Conservation (phyloP, 1,139 yeast genomes). For the Blastobotrys persicus region DNA sequence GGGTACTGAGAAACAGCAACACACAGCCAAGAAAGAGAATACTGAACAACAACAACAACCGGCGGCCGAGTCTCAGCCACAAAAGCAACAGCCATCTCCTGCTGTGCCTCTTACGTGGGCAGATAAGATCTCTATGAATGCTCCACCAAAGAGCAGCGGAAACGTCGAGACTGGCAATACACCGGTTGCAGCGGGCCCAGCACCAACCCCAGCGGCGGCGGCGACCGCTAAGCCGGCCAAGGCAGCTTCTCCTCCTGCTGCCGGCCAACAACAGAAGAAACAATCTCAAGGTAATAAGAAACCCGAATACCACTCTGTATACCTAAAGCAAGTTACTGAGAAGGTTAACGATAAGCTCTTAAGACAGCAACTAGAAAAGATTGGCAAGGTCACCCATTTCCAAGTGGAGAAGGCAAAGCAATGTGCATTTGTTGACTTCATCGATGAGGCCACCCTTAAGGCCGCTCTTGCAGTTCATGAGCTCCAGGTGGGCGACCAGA, state of each 20-base stretch:
- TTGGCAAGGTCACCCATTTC: slow-evolving; percentile 39
- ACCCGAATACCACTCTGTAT: slow-evolving; percentile 38
- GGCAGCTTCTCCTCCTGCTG: slow-evolving; percentile 11
- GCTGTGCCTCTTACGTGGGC: slow-evolving; percentile 10
- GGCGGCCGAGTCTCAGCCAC: slow-evolving; percentile 11
- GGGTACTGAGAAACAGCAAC: background rate
- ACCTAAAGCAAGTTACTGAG: slow-evolving; percentile 37
- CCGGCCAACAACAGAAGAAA: slow-evolving; percentile 6
- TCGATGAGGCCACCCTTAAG: slow-evolving; percentile 35
- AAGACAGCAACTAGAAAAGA: slow-evolving; percentile 32
- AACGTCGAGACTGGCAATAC: slow-evolving; percentile 7
- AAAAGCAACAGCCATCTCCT: slow-evolving; percentile 13
- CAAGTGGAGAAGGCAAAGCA: slow-evolving; percentile 36
- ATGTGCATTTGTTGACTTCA: slow-evolving; percentile 42
- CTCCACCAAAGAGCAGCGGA: background rate
- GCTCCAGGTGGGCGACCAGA: slow-evolving; percentile 33
- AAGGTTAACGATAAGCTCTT: slow-evolving; percentile 33
- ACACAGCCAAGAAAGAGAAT: slow-evolving; percentile 6
- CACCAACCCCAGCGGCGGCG: slow-evolving; percentile 20
- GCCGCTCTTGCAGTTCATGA: slow-evolving; percentile 36
- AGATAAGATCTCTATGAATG: background rate
- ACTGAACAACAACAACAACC: slow-evolving; percentile 6
- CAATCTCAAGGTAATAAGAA: slow-evolving; percentile 13
- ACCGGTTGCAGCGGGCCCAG: slow-evolving; percentile 10
- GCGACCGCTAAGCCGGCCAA: slow-evolving; percentile 7